phyloP scores from a whole-genome alignment of 768 basidiomycete species.

The Lactarius akahatsu region DNA sequence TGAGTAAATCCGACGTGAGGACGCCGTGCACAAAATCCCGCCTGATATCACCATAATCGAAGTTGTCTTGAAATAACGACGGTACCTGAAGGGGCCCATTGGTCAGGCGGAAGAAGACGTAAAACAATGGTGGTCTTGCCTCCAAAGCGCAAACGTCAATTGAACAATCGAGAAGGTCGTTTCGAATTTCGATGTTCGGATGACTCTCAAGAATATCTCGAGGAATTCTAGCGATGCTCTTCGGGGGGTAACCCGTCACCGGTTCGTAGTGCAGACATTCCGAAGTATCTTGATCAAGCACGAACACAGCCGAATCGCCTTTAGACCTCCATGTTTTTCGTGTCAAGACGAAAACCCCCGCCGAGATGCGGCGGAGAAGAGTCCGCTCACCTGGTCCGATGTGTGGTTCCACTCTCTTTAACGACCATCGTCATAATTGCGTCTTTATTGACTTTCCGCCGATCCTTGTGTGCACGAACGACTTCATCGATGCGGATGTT shows the following conservation, averaged over 20 bases:
- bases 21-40: slow-evolving; percentile 93
- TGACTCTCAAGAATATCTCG: slow-evolving; percentile 70
- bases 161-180: slow-evolving; percentile 83
- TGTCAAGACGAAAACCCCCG: slow-evolving; percentile 1
- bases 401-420: slow-evolving; percentile 69
- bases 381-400: slow-evolving; percentile 65
- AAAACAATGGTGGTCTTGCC: slow-evolving; percentile 36
- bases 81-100: slow-evolving; percentile 63
- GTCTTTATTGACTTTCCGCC: slow-evolving; percentile 84
- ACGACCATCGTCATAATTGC: slow-evolving; percentile 97
- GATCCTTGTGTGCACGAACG: slow-evolving; percentile 83
- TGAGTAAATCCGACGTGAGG: slow-evolving; percentile 88
- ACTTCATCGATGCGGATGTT: slow-evolving; percentile 90
- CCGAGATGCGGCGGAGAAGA: neutral
- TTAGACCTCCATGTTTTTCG: slow-evolving; percentile 47
- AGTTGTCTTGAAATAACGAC: slow-evolving; percentile 97
- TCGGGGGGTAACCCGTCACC: slow-evolving; percentile 66
- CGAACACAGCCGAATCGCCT: slow-evolving; percentile 76
- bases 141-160: slow-evolving; percentile 95
- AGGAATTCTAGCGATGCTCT: slow-evolving; percentile 63
- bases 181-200: slow-evolving; percentile 80
- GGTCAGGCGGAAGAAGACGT: neutral
- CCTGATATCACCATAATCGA: slow-evolving; percentile 91
- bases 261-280: slow-evolving; percentile 87
- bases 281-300: slow-evolving; percentile 69